Evolutionary conservation across 2,329 filamentous ascomycete genomes (phyloP), one percentile per base, ranked within the genome.

Genomic region (Aspergillus sp.): DNA sequence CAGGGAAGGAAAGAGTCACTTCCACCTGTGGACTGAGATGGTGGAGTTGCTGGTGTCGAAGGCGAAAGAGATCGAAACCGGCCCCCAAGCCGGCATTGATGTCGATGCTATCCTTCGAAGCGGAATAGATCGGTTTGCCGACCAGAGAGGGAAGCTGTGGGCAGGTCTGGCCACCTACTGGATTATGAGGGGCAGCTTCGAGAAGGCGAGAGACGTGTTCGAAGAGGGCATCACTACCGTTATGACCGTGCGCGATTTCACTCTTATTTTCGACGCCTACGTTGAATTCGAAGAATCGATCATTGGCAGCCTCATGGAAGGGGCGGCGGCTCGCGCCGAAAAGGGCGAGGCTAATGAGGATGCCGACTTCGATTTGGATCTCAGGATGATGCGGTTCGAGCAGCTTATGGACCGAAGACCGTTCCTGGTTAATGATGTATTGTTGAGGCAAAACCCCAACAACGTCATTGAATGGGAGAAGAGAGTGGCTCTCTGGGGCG

Each of bases 381-480:
- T 96, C 45, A 79, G 88, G 31, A 94, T 98, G 86, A 81, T 95
- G 74, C 80, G 91, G 33, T 98, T 98, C 50, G 91, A 98, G 60
- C 88, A 95, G 51, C 71, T 98, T 34, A 96, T 98, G 89, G 89
- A 98, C 58, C 79, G 91, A 33, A 75, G 91, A 34, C 89, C 91
- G 3, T 98, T 98, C 66, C 71, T 98, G 29, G 75, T 98, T 29
- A 98, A 98, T 58, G 91, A 98, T 55, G 91, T 98, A 12, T 68
- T 96, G 10, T 68, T 98, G 29, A 79, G 93, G 27, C 91, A 98
- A 55, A 98, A 98, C 51, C 89, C 91, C 1, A 86, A 95, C 64
- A 95, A 88, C 51, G 89, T 98, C 32, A 75, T 80, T 15, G 91
- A 98, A 62, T 98, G 91, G 91, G 84, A 93, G 63, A 96, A 98